Evolutionary conservation across 768 basidiomycete species (phyloP), one percentile per base, ranked within the genome.

Genomic region (Suillus subluteus): DNA sequence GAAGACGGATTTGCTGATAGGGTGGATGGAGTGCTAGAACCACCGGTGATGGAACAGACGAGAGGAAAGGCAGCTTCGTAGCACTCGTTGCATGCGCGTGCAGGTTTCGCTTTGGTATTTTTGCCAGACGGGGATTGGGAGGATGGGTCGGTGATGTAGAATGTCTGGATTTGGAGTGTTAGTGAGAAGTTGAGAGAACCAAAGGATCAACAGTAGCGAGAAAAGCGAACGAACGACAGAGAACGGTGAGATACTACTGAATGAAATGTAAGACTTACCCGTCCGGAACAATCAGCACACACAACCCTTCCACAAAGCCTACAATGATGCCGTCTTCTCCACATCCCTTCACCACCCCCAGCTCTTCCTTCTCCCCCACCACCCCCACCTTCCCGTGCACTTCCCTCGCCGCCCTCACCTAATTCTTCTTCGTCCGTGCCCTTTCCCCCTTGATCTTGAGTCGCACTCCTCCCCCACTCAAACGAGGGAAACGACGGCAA

Each of bases 51-150:
- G 3, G 69, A 46, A 35, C 46, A 1, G 23, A 72, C 50, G 40
- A 91, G 65, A 0, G 94, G 94, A 70, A 97, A 97, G 21, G 96
- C 91, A 15, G 90, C 86, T 68, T 94, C 91, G 72, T 90, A 97
- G 77, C 95, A 97, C 2, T 90, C 85, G 64, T 93, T 89, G 75
- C 95, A 97, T 8, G 94, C 90, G 4, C 95, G 85, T 2, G 92
- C 90, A 46, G 91, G 82, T 72, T 91, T 87, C 80, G 74, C 78
- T 72, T 44, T 80, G 74, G 23, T 82, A 79, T 64, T 86, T 83
- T 12, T 82, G 68, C 46, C 77, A 80, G 4, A 80, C 68, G 66
- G 46, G 6, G 32, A 70, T 76, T 37, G 55, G 32, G 35, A 37
- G 21, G 67, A 68, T 35, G 75, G 65, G 66, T 92, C 91, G 2